A percentile compares a stretch with the other conserved stretches of the same genome.
Conservation (phyloP, 257 asterid species). For the Capsicum rhomboideum region DNA sequence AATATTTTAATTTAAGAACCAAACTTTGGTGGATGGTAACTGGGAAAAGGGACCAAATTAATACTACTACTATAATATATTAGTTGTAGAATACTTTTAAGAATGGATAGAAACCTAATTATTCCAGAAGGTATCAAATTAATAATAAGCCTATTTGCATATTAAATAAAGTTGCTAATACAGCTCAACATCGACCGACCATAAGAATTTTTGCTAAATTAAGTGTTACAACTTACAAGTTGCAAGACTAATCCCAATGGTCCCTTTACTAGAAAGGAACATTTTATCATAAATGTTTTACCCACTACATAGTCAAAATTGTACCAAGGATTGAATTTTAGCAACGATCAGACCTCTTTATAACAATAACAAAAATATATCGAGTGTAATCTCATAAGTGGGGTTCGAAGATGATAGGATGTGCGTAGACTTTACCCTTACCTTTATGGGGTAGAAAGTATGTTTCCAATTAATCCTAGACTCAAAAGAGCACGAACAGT, state of each 20-base stretch:
- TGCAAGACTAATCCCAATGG: not conserved
- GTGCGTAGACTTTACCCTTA: no score
- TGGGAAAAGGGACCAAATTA: not conserved
- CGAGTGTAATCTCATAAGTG: no score
- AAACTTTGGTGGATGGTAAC: not conserved
- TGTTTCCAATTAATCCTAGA: no score
- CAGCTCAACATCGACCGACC: constrained; percentile 9
- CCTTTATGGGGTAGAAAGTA: no score
- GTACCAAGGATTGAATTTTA: not conserved
- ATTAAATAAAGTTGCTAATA: not conserved
- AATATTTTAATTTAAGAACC: not conserved
- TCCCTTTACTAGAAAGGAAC: not conserved
- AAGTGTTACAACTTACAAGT: not conserved
- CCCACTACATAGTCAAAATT: not conserved
- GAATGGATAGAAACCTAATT: not conserved
- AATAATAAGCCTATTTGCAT: not conserved
- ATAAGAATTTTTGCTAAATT: not conserved
- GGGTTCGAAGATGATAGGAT: no score
- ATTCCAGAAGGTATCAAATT: not conserved
- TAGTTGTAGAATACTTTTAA: not conserved
- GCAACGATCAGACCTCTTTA: not conserved
- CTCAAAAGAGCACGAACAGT: no score
- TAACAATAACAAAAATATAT: no score
- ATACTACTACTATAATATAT: not conserved
- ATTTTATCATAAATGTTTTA: not conserved